Evolutionary conservation across 2,329 filamentous ascomycete species (phyloP).

Genomic region (Aspergillus sojae): DNA sequence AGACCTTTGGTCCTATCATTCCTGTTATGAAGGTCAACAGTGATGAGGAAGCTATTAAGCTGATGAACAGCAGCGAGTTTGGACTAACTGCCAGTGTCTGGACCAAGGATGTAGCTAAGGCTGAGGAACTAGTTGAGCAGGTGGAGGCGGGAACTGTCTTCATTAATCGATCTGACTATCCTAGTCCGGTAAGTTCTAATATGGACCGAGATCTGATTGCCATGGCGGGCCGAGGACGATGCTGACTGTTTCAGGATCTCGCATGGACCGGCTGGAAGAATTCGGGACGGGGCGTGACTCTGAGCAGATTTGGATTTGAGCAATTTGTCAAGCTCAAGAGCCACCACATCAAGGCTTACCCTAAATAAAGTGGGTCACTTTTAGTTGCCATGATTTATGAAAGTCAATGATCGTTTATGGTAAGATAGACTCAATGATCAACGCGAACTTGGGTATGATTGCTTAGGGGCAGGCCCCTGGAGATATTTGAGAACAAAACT

Average conservation of each 20-base stretch:
- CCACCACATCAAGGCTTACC: slow-evolving; percentile 84
- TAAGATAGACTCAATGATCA: background rate
- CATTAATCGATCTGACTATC: slow-evolving; percentile 91
- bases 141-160: slow-evolving; percentile 95
- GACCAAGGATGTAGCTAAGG: slow-evolving; percentile 82
- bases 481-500: background rate
- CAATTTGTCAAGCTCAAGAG: slow-evolving; percentile 97
- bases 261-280: slow-evolving; percentile 99
- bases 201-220: background rate
- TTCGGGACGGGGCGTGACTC: slow-evolving; percentile 85
- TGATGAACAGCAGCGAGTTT: slow-evolving; percentile 96
- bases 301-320: slow-evolving; percentile 89
- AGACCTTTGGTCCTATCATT: slow-evolving; percentile 93
- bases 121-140: slow-evolving; percentile 73
- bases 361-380: slow-evolving; percentile 45
- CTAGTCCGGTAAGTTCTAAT: slow-evolving; percentile 72
- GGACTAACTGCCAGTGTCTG: slow-evolving; percentile 95
- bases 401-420: background rate
- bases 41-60: slow-evolving; percentile 76
- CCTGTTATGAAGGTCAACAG: slow-evolving; percentile 82
- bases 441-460: background rate
- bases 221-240: background rate
- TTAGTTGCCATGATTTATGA: background rate
- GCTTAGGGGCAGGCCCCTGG: background rate
- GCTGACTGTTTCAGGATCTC: slow-evolving; percentile 64